These are phyloP conservation scores for Adansonia digitata DNA, from an alignment of 345 rosid genomes.

Conservation along the genomic window DNA sequence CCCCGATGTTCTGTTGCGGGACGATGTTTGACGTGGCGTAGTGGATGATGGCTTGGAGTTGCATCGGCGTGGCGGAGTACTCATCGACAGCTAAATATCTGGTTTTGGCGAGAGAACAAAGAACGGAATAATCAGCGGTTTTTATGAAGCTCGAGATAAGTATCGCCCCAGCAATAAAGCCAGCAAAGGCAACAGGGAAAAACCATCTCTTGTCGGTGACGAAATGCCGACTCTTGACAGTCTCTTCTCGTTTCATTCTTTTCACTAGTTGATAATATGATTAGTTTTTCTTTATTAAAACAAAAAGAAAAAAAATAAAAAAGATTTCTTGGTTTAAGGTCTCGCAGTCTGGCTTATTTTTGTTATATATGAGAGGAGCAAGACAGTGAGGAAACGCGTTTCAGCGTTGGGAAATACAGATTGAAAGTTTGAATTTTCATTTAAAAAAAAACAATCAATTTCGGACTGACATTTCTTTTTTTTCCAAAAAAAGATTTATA, in stretches of 20 bases:
- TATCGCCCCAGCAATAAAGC: slow-evolving; percentile 39
- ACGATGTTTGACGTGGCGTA: slow-evolving; percentile 56
- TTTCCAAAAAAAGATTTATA: too few relatives aligned
- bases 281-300: neutral
- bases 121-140: slow-evolving; percentile 10
- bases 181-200: slow-evolving; percentile 26
- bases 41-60: slow-evolving; percentile 63
- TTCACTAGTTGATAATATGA: neutral
- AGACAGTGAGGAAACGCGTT: neutral
- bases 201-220: slow-evolving; percentile 39
- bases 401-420: neutral
- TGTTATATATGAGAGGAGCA: neutral
- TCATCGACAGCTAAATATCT: slow-evolving; percentile 26
- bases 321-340: neutral
- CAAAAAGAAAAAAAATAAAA: too few relatives aligned
- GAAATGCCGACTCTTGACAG: slow-evolving; percentile 17
- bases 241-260: slow-evolving; percentile 1
- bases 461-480: too few relatives aligned
- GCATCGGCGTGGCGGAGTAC: slow-evolving; percentile 47
- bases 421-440: too few relatives aligned
- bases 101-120: slow-evolving; percentile 15
- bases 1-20: slow-evolving; percentile 53
- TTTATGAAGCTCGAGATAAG: slow-evolving; percentile 27
- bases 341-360: neutral
- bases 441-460: too few relatives aligned